Base-by-base conservation (phyloP, 108 stramenopile species). In the Skeletonema marinoi region DNA sequence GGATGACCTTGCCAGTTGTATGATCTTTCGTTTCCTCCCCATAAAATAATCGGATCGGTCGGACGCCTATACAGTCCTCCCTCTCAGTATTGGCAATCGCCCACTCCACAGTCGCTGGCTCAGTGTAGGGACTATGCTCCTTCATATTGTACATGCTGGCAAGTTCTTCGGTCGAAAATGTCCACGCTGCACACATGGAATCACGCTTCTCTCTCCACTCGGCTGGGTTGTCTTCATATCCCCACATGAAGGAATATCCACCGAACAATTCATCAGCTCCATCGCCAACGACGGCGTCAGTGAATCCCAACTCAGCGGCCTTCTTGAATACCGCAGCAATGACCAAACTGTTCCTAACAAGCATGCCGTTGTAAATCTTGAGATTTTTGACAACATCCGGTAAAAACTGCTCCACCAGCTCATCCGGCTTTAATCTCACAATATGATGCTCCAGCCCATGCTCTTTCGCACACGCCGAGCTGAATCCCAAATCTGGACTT, bases 231-330 rank as follows among this genome's bases (percentile, higher is more conserved):
- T 77, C 75, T 9, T 56, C 78, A 17, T 59, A 66, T 6, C 74
- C 76, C 83, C 85, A 86, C 69, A 80, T 85, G 77, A 89, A 89
- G 31, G 78, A 77, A 77, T 87, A 89, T 1, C 89, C 89, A 10
- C 87, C 87, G 56, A 89, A 76, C n/a, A 89, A 69, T 73, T 89
- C 89, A 60, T 89, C 87, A 3, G 89, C 81, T 4, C 79, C 89
- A 69, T 89, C 87, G 3, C 87, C 88, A 30, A 82, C 82, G 11
- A 89, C 29, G 2, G 80, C 86, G 56, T 89, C 59, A 4, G 51
- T 71, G 13, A 83, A 68, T 42, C 86, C 86, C 41, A 71, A 44
- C 21, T 71, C 58, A 1, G 21, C 6, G 6, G 88, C 88, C 60
- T 78, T 63, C 41, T 74, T 62, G 38, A 89, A 82, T 6, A 81